These are phyloP conservation scores for Tetrahymena borealis DNA, from an alignment of 73 alveolate genomes.

Conservation along the genomic window DNA sequence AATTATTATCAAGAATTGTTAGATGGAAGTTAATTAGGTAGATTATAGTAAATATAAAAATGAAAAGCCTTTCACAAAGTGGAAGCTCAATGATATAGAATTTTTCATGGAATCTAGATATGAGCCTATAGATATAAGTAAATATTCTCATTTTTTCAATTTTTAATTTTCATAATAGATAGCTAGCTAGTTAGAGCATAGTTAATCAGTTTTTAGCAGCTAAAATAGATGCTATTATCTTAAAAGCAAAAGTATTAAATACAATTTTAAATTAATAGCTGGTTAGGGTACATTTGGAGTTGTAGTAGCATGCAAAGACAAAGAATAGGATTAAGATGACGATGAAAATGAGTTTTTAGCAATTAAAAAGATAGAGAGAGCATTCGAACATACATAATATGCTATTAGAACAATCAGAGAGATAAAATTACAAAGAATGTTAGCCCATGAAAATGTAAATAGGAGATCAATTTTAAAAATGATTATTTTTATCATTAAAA, in stretches of 20 bases:
- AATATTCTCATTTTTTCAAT: not conserved
- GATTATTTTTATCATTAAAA: not conserved
- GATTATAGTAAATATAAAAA: not conserved
- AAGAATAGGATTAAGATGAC: not conserved
- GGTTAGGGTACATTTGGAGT: not conserved
- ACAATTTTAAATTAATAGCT: not conserved
- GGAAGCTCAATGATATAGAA: not conserved
- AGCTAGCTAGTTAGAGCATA: too few relatives aligned
- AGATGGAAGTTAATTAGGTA: not conserved
- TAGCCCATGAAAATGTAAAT: conserved; percentile 72
- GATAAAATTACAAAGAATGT: conserved; percentile 53
- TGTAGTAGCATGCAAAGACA: not conserved
- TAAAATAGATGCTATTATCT: not conserved
- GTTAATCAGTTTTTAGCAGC: not conserved
- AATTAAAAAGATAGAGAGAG: conserved; percentile 67
- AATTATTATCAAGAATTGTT: too few relatives aligned
- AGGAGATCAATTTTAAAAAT: not conserved
- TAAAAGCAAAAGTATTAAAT: not conserved
- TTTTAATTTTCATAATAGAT: not conserved
- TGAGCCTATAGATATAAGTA: not conserved
- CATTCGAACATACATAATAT: conserved; percentile 51
- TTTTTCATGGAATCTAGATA: not conserved
- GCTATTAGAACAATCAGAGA: conserved; percentile 68
- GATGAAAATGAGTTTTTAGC: conserved; percentile 53
- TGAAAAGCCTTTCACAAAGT: not conserved